Conservation (phyloP, 2,329 filamentous ascomycete species). For the Trematosphaeria pertusa region DNA sequence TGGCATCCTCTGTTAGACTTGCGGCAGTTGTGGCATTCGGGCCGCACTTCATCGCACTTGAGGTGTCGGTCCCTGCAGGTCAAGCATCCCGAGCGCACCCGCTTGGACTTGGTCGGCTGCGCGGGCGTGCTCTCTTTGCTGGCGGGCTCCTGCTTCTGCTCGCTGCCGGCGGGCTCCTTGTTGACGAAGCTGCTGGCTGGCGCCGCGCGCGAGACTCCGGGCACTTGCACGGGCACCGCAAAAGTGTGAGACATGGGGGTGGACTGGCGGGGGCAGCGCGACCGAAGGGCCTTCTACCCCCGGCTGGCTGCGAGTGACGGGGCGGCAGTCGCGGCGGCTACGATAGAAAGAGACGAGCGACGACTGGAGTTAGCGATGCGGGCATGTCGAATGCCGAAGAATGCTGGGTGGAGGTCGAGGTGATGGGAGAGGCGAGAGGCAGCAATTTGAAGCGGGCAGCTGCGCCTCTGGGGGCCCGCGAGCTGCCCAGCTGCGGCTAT, state of each 20-base stretch:
- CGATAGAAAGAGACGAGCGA: too few relatives aligned
- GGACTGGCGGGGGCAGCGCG: background rate
- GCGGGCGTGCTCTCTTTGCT: too few relatives aligned
- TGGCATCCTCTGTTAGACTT: slow-evolving; percentile 89
- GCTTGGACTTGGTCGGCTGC: slow-evolving; percentile 70
- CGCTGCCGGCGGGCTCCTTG: too few relatives aligned
- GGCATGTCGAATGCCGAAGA: background rate
- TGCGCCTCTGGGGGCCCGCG: background rate
- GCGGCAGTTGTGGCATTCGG: slow-evolving; percentile 77
- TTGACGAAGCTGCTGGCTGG: too few relatives aligned
- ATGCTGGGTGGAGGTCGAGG: slow-evolving; percentile 3
- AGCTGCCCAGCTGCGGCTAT: slow-evolving; percentile 2
- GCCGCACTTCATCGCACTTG: slow-evolving; percentile 82
- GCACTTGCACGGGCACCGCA: too few relatives aligned
- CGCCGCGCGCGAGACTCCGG: too few relatives aligned
- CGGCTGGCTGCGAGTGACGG: too few relatives aligned
- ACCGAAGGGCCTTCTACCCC: too few relatives aligned
- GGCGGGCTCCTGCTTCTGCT: too few relatives aligned
- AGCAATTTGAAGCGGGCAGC: slow-evolving; percentile 13
- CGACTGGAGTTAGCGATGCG: background rate
- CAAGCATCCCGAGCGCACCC: slow-evolving; percentile 87
- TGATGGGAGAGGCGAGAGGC: slow-evolving; percentile 8
- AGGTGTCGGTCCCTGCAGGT: slow-evolving; percentile 89
- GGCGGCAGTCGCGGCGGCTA: too few relatives aligned
- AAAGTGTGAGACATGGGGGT: too few relatives aligned